Base-by-base conservation (phyloP, 2,329 filamentous ascomycete genomes). In the Aspergillus melleus region DNA sequence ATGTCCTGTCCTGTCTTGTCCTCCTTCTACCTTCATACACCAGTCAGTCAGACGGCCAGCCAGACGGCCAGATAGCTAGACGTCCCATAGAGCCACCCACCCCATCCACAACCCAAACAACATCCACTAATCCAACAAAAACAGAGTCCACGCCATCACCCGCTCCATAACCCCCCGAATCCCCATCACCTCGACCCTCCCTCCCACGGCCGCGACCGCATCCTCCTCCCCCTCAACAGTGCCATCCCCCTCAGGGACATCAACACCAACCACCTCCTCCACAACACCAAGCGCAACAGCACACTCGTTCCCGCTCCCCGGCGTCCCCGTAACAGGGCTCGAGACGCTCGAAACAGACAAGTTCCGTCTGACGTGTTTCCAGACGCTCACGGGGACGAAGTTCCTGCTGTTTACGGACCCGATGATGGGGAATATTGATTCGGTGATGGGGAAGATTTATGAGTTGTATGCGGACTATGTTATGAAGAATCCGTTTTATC, bases 401-500 rank as follows among this genome's bases (percentile, higher is more conserved):
- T 99, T 99, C 75, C 79, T 99, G 44, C 83, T 99, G 57, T 97
- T 99, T 75, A 97, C 95, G 57, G 95, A 98, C 77, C 88, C 88
- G 16, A 87, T 91, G 65, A 93, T 96, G 80, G 86, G 66, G 26
- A 96, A 96, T 71, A 88, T 96, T 44, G 95, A 98, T 69, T 83
- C 86, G 12, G 89, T 94, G 49, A 88, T 96, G 68, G 85, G 87
- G 73, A 90, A 87, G 75, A 89, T 97, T 69, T 98, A 99, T 76
- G 95, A 98, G 75, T 80, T 98, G 55, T 99, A 98, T 80, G 86
- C 91, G 54, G 95, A 99, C 77, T 98, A 91, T 75, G 95, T 99
- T 68, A 98, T 97, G 92, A 99, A 98, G 83, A 99, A 99, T 76
- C 95, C 95, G 1, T 99, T 99, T 74, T 98, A 98, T 79, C 93